Percentiles rank a stretch among this genome's conserved stretches.
Evolutionary conservation across 768 basidiomycete genomes (phyloP).

Genomic region (Xerocomellus chrysenteron): DNA sequence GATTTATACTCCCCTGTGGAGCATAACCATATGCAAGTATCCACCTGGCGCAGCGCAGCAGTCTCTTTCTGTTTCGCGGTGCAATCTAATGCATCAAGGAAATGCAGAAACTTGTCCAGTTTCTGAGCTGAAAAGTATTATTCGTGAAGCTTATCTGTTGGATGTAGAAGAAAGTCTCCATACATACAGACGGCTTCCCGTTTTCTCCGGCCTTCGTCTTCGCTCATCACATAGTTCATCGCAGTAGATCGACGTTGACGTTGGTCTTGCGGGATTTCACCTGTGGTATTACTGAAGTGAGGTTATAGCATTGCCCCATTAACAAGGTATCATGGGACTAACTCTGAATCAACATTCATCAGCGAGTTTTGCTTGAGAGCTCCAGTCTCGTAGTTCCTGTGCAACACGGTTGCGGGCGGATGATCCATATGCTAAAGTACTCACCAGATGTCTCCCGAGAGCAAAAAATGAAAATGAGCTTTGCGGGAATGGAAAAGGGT

Average conservation of each 20-base stretch:
- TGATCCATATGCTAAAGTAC: neutral
- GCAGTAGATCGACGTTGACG: no score
- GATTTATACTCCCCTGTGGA: neutral
- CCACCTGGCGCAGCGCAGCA: neutral
- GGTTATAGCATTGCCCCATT: neutral
- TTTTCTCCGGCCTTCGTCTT: neutral
- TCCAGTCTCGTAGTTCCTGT: neutral
- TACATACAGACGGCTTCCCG: neutral
- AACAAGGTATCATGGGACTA: neutral
- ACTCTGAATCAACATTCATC: neutral
- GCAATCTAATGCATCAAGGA: neutral
- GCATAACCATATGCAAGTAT: slow-evolving; percentile 12
- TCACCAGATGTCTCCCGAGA: neutral
- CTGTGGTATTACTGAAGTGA: no score
- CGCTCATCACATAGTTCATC: no score
- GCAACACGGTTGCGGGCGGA: neutral
- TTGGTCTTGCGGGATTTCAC: no score
- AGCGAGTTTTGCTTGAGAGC: neutral
- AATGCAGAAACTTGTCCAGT: neutral
- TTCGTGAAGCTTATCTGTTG: no score
- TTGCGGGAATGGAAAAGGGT: neutral
- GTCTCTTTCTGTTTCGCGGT: neutral
- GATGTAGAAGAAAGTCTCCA: no score
- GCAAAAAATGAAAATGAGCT: neutral
- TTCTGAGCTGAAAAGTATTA: neutral